These are phyloP conservation scores for Mortierella sp. DNA, from an alignment of 371 early-diverging fungal genomes.

Conservation along the genomic window DNA sequence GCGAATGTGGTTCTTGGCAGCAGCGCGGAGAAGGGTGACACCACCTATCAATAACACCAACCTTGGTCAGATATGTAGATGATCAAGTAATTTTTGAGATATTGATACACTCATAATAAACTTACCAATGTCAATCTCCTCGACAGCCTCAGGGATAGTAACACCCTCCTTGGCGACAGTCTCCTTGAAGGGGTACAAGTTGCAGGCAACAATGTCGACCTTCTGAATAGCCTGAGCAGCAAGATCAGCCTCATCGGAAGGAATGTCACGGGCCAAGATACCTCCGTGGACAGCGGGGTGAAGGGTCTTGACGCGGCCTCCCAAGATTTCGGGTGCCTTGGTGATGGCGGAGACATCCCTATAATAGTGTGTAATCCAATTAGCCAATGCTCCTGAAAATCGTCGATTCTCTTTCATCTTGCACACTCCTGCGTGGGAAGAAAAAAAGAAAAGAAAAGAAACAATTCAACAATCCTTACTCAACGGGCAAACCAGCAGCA, in stretches of 20 bases:
- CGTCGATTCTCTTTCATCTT: constrained; percentile 19
- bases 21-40: constrained; percentile 97
- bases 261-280: constrained; percentile 93
- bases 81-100: background rate
- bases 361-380: background rate
- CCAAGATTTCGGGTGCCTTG: constrained; percentile 98
- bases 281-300: constrained; percentile 99
- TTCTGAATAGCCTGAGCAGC: constrained; percentile 88
- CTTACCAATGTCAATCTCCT: constrained; percentile 97
- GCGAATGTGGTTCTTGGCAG: constrained; percentile 98
- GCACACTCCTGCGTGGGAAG: background rate
- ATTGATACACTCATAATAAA: background rate
- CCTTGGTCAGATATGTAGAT: background rate
- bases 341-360: constrained; percentile 98
- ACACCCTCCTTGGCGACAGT: constrained; percentile 91
- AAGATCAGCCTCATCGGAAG: constrained; percentile 90
- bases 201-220: constrained; percentile 97
- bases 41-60: constrained; percentile 72
- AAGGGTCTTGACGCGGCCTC: constrained; percentile 98
- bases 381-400: background rate
- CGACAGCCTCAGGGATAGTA: constrained; percentile 94
- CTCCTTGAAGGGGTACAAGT: constrained; percentile 97
- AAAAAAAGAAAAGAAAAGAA: background rate
- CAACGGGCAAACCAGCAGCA: constrained; percentile 90
- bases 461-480: constrained; percentile 69